Evolutionary conservation across 345 rosid species (phyloP), one percentile per base, ranked within the genome.

Genomic region (Camelina neglecta): DNA sequence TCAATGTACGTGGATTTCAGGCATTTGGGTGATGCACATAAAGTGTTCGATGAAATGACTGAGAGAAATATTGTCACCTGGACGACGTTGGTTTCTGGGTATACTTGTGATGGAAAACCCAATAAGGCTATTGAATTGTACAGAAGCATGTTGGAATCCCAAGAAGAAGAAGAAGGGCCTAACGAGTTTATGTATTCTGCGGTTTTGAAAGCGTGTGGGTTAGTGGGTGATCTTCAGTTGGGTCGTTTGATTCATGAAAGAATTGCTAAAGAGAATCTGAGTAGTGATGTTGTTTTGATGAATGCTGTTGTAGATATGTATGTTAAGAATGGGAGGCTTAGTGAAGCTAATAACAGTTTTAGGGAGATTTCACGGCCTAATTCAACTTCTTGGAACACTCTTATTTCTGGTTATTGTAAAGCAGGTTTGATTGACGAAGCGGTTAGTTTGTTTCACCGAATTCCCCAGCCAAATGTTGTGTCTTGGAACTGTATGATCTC

Each of bases 401-500:
- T 91, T 67, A 76, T 91, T 41, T 86, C 90, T 0, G 93, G 93
- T 63, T 85, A 84, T 67, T 89, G 92, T 71, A 83, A 83, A 67
- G 81, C 81, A 58, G 90, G 96, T 44, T 67, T 80, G 72, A 60
- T 85, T 84, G 85, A 85, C 10, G 85, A 87, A 74, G 96, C 93
- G 0, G 65, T 87, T 68, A 31, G 71, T 59, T 75, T 89, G 83
- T 91, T 91, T 77, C 31, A 64, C 60, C 73, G 8, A 56, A 87
- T 87, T 77, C 89, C 88, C 0, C 76, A 70, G 54, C 84, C 73
- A 33, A 86, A 86, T 79, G 77, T 26, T 8, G 86, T 83, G 44
- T 88, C 96, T 60, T 90, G 93, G 93, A 90, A 90, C 65, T 86
- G 77, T 74, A 78, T 91, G 39, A 77, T 91, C 59, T 84, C 89